Base-by-base conservation (phyloP, 495 filamentous ascomycete genomes). In the Penicillium lividum region DNA sequence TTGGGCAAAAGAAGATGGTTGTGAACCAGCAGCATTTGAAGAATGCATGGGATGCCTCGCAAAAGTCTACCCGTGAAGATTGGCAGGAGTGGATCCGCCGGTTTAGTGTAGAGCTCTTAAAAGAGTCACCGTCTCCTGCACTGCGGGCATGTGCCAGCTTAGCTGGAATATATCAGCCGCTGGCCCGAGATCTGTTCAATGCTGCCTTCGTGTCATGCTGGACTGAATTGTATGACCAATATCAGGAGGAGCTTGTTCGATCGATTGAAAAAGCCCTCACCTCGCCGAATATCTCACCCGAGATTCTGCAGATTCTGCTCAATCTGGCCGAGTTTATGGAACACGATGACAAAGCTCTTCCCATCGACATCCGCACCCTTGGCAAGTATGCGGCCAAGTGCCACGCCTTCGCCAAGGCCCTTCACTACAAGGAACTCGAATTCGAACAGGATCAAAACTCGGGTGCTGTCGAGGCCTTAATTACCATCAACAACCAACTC, bases 301-400 rank as follows among this genome's bases (percentile, higher is more conserved):
- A 99, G 68, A 89, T 99, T 49, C 77, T 98, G 3, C 94, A 97
- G 53, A 88, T 97, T 36, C 82, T 99, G 11, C 85, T 99, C 52
- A 99, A 98, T 71, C 83, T 99, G 13, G 94, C 93, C 3, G 94
- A 99, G 64, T 99, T 98, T 70, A 99, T 99, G 94, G 94, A 99
- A 66, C 94, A 99, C 65, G 94, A 98, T 65, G 94, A 99, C 68
- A 98, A 98, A 67, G 94, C 94, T 6, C 82, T 99, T 25, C 94
- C 94, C 15, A 97, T 99, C 62, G 95, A 99, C 70, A 96, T 99
- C 56, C 85, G 94, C 33, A 89, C 90, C 1, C 77, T 98, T 34
- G 94, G 95, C 18, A 89, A 91, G 64, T 95, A 97, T 67, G 94
- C 94, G 13, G 92, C 87, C 0, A 92, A 93, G 65, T 98, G 95